Evolutionary conservation across 768 basidiomycete genomes (phyloP), one percentile per base, ranked within the genome.

Genomic region (Tulasnella sp.): DNA sequence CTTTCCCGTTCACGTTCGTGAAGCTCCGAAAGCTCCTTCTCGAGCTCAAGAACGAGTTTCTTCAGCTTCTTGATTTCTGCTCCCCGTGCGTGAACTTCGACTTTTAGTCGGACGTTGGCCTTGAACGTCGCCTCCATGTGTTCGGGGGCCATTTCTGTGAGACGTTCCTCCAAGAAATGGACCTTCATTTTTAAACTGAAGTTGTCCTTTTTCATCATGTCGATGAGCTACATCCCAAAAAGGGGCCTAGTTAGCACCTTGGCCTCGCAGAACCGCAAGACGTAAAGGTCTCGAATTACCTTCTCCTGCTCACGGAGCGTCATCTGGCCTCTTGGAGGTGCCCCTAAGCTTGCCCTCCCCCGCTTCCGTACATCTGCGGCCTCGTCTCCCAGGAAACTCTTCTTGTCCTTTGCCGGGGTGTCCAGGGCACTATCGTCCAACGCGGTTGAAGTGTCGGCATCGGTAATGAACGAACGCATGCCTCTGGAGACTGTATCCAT

Each of bases 271-370:
- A 28, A 41, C 28, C 74, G 6, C 42, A 34, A 40, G 28, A 31
- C 28, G 31, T 41, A 46, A 73, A 54, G 40, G 42, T 11, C 40
- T 7, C 24, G 84, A 82, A 88, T 76, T 83, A 95, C 97, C 90
- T 98, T 97, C 87, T 99, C 97, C 86, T 99, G 97, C 85, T 99
- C 97, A 11, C 96, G 90, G 20, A 99, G 89, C 0, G 97, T 97
- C 83, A 98, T 89, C 22, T 88, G 80, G 37, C 81, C 80, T 58
- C 54, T 41, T 22, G 75, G 75, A 34, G 75, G 20, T 34, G 48
- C 58, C 31, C 77, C 77, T 72, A 78, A 37, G 44, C 54, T 78
- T n/a, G 77, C 46, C 8, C 77, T 20, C 20, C 37, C 54, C 18
- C 50, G 50, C 22, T 46, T 54, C 5, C 77, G 48, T 34, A 31